Evolutionary conservation across 192 early-diverging fungal species (phyloP).

Genomic region (Podila verticillata): DNA sequence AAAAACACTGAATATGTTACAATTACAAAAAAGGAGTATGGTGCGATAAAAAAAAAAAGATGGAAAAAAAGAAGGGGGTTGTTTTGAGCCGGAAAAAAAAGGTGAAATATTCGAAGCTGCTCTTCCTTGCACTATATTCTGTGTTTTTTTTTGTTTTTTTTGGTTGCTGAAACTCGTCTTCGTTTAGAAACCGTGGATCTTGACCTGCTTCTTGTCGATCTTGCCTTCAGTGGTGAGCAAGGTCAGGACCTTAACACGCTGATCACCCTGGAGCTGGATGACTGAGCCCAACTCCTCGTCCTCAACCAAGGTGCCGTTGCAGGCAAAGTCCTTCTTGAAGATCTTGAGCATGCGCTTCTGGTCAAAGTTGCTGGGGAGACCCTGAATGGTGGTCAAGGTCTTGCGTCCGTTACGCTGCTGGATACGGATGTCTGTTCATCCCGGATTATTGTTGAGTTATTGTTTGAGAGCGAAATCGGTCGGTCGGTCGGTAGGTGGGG

Average conservation of each 20-base stretch:
- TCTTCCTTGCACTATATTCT: background rate
- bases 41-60: background rate
- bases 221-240: constrained; percentile 78
- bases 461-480: too few relatives aligned
- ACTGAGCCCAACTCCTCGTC: constrained; percentile 93
- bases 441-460: background rate
- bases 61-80: background rate
- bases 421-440: constrained; percentile 90
- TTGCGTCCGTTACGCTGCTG: constrained; percentile 98
- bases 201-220: constrained; percentile 89
- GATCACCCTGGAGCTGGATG: constrained; percentile 96
- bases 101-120: background rate
- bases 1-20: background rate
- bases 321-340: constrained; percentile 97
- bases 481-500: too few relatives aligned
- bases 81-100: background rate
- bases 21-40: background rate
- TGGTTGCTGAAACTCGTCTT: too few relatives aligned
- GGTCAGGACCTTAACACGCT: constrained; percentile 81
- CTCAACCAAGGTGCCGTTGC: constrained; percentile 94
- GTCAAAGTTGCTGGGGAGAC: constrained; percentile 87
- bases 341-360: constrained; percentile 93
- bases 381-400: constrained; percentile 95
- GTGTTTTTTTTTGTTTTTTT: background rate
- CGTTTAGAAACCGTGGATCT: constrained; percentile 96